Percentiles rank a stretch among this genome's conserved stretches.
Conservation (phyloP, 2,329 filamentous ascomycete species). For the Fusarium chuoi region DNA sequence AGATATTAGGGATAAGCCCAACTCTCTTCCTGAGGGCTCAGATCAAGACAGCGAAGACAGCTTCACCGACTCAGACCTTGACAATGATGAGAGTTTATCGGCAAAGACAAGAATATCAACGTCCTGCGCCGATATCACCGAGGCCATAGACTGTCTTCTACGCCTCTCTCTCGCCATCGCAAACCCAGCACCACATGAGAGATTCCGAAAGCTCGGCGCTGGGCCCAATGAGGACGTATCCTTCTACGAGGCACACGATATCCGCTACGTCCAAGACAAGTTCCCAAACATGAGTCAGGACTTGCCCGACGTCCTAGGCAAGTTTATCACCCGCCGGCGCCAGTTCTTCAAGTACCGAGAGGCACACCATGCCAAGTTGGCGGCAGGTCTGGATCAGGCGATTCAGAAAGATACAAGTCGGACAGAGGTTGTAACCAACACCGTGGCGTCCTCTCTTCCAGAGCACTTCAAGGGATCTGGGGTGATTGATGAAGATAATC, state of each 20-base stretch:
- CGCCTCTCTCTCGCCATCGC: slow-evolving; percentile 52
- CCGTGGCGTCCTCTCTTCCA: slow-evolving; percentile 40
- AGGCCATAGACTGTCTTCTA: slow-evolving; percentile 48
- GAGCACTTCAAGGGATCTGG: slow-evolving; percentile 2
- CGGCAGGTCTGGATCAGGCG: not conserved
- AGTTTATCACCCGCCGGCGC: slow-evolving; percentile 48
- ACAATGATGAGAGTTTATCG: rapidly evolving
- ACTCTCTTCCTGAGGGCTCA: rapidly evolving
- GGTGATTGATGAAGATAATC: slow-evolving; percentile 30
- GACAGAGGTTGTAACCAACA: slow-evolving; percentile 18
- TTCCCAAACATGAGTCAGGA: slow-evolving; percentile 32
- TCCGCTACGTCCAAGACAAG: slow-evolving; percentile 46
- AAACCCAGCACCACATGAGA: slow-evolving; percentile 51
- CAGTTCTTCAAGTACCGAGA: slow-evolving; percentile 52
- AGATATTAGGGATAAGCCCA: rapidly evolving
- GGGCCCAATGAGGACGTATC: slow-evolving; percentile 31
- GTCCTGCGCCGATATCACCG: slow-evolving; percentile 29
- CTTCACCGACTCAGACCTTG: not conserved
- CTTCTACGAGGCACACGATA: slow-evolving; percentile 43
- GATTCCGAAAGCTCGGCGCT: slow-evolving; percentile 23
- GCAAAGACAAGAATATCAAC: not conserved
- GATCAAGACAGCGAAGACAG: not conserved
- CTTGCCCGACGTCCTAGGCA: slow-evolving; percentile 44
- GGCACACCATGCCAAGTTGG: slow-evolving; percentile 49
- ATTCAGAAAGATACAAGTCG: slow-evolving; percentile 5